A percentile compares a stretch with the other conserved stretches of the same genome.
Evolutionary conservation across 106 monocot species (phyloP).

Genomic region (Posidonia australis): DNA sequence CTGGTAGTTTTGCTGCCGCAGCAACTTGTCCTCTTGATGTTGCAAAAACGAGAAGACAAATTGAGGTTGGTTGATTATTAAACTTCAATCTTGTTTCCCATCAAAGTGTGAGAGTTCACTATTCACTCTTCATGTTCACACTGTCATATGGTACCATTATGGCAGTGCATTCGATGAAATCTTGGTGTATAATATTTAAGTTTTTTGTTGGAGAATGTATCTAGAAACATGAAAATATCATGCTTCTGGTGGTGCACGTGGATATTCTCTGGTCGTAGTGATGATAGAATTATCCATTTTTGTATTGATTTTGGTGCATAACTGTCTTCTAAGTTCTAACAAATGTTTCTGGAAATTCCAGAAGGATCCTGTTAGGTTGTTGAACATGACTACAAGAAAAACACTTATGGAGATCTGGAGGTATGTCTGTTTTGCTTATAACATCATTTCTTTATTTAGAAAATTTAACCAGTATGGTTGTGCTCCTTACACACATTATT

Average conservation of each 20-base stretch:
- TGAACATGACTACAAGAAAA: constrained; percentile 72
- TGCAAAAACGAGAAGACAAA: constrained; percentile 89
- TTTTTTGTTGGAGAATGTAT: no score
- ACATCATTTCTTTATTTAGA: no score
- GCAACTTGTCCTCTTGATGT: constrained; percentile 95
- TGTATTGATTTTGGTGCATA: not conserved
- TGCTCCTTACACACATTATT: not conserved
- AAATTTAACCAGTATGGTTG: not conserved
- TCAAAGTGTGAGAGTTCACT: no score
- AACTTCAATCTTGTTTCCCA: no score
- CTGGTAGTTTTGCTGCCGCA: constrained; percentile 80
- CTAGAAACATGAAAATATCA: no score
- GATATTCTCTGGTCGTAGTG: no score
- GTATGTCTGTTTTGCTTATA: constrained; percentile 20
- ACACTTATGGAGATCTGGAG: constrained; percentile 71
- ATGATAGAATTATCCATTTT: not conserved
- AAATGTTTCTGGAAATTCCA: constrained; percentile 16
- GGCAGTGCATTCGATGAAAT: no score
- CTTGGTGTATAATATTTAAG: no score
- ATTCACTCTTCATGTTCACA: no score
- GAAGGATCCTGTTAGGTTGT: constrained; percentile 55
- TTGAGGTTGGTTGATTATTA: constrained; percentile 43
- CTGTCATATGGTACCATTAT: no score
- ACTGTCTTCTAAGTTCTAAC: not conserved
- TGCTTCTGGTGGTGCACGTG: no score